These are phyloP conservation scores for Rhodocollybia butyracea DNA, from an alignment of 768 basidiomycete species.

Conservation along the genomic window DNA sequence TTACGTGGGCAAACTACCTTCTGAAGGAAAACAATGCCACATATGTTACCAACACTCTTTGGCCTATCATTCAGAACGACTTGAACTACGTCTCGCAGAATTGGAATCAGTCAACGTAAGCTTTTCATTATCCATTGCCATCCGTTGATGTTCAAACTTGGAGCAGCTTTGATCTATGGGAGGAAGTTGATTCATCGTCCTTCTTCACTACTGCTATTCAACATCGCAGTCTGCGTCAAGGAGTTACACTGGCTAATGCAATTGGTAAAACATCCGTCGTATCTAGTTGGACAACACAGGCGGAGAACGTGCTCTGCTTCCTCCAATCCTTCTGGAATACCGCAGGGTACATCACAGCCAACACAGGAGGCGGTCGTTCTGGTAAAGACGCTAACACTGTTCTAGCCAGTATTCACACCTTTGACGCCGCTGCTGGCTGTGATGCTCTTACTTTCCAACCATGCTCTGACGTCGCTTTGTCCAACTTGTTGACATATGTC, in stretches of 20 bases:
- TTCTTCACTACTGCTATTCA: constrained; percentile 84
- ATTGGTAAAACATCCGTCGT: constrained; percentile 49
- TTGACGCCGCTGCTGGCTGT: constrained; percentile 47
- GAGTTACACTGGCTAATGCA: constrained; percentile 54
- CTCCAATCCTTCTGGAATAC: constrained; percentile 79
- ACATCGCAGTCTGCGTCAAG: constrained; percentile 70
- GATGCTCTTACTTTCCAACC: constrained; percentile 30
- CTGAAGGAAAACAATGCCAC: constrained; percentile 46
- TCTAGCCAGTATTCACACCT: constrained; percentile 65
- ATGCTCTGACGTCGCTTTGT: constrained; percentile 72
- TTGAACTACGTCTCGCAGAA: constrained; percentile 65
- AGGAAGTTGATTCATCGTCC: constrained; percentile 66
- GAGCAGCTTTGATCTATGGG: constrained; percentile 72
- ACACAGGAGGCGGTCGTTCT: constrained; percentile 70
- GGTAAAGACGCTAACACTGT: constrained; percentile 75
- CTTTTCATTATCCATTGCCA: constrained; percentile 8
- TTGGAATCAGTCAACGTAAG: constrained; percentile 69
- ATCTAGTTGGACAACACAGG: constrained; percentile 51
- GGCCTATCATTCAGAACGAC: constrained; percentile 73
- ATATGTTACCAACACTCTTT: constrained; percentile 50
- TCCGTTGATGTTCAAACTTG: neutral
- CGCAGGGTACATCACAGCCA: constrained; percentile 59
- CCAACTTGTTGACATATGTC: constrained; percentile 62
- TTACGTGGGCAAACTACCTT: constrained; percentile 70
- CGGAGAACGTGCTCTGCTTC: constrained; percentile 67